Base-by-base conservation (phyloP, 371 early-diverging fungal species). In the Syncephalastrum contaminatum region DNA sequence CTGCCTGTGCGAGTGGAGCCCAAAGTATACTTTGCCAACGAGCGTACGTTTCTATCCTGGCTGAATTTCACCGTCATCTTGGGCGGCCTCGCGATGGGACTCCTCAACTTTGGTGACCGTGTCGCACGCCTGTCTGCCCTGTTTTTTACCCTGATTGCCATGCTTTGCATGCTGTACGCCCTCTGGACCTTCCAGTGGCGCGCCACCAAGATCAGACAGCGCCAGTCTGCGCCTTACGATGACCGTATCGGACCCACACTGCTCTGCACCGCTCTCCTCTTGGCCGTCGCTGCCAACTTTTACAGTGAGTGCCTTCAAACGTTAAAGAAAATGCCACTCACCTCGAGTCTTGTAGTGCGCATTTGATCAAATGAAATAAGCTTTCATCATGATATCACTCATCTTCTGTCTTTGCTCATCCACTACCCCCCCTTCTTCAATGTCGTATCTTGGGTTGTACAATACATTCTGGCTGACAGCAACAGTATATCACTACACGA, bases 11-110 rank as follows among this genome's bases (percentile, higher is more conserved):
- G 96, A 2, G 85, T 95, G 10, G 98, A 97, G 62, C 98, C 98
- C 54, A 97, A 97, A 76, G 95, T 95, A n/a, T 96, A 92, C 69
- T 97, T 97, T 73, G 97, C 97, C 57, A 97, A 97, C 72, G 97
- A 97, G 75, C 83, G 97, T 42, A 97, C 98, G 3, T 96, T 96
- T 68, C 75, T 97, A 51, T 88, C 92, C 19, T 86, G 86, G 86
- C 81, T 86, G 48, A 84, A 86, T 73, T 85, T 86, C 58, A 69
- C 86, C 1, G 79, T 86, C 19, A 73, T 86, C 19, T 67, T 88
- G 13, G 87, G 86, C 5, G 86, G 83, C 19, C 67, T 90, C 10
- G 81, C 87, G 6, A 68, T 90, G 16, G 90, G 86, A 1, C 60
- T 90, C 46, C 61, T 89, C 40, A 90, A 90, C 73, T 90, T 89